Evolutionary conservation across 495 filamentous ascomycete genomes (phyloP).

Genomic region (Penicillium arizonense): DNA sequence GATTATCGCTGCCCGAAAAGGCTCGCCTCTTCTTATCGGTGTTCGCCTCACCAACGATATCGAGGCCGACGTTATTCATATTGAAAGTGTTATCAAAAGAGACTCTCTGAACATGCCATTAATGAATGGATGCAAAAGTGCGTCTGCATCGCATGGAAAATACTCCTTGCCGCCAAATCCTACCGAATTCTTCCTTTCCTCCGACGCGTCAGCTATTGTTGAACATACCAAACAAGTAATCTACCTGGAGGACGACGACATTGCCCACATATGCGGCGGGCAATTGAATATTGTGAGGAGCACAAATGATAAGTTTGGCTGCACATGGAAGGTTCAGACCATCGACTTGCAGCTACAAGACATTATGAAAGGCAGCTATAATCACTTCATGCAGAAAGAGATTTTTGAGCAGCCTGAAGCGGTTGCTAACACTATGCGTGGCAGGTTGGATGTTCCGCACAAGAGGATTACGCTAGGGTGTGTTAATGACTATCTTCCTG

Average conservation of each 20-base stretch:
- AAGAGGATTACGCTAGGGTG: slow-evolving; percentile 94
- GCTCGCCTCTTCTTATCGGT: slow-evolving; percentile 93
- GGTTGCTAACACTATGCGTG: slow-evolving; percentile 99
- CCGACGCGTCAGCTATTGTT: slow-evolving; percentile 95
- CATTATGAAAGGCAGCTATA: slow-evolving; percentile 99
- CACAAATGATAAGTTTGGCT: slow-evolving; percentile 69
- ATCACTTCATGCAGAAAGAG: slow-evolving; percentile 99
- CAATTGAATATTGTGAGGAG: slow-evolving; percentile 98
- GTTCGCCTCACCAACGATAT: slow-evolving; percentile 95
- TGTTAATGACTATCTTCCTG: slow-evolving; percentile 90
- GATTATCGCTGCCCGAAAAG: slow-evolving; percentile 95
- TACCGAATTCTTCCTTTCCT: slow-evolving; percentile 98
- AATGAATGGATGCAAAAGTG: too few species aligned
- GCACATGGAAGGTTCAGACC: slow-evolving; percentile 95
- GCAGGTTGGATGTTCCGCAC: slow-evolving; percentile 88
- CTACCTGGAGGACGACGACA: slow-evolving; percentile 98
- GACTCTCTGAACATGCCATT: slow-evolving; percentile 55
- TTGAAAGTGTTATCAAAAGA: slow-evolving; percentile 78
- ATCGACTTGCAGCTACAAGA: slow-evolving; percentile 98
- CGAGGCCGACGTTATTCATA: slow-evolving; percentile 99
- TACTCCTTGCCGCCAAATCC: slow-evolving; percentile 87
- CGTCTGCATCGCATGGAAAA: too few species aligned
- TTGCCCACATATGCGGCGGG: slow-evolving; percentile 98
- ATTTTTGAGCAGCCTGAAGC: slow-evolving; percentile 99
- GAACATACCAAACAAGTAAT: slow-evolving; percentile 99